Base-by-base conservation (phyloP, 257 asterid genomes). In the Nicotiana attenuata region DNA sequence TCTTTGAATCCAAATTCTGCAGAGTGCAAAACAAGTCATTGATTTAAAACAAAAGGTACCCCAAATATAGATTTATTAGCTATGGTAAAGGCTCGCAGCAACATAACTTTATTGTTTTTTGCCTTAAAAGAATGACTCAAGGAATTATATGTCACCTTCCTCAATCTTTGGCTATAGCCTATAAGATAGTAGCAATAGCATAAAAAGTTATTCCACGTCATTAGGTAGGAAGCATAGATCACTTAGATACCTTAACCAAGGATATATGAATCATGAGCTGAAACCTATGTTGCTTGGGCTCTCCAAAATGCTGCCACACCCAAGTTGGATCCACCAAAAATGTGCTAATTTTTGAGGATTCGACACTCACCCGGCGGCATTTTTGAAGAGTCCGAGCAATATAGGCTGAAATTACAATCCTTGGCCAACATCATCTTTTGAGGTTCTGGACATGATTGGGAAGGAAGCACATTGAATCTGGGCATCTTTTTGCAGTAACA, bases 1-100 rank as follows among this genome's bases (percentile, higher is more conserved):
- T 94, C 91, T 94, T 94, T 14, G 98, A 93, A 90, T 94, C 98
- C 93, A 94, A 88, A 88, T 91, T 92, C 98, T 93, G 97, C 84
- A 88, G 22, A 82, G 78, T 76, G 29, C 81, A n/a, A 80, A 29
- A 73, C 77, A 76, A 31, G 52, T 52, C 2, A 7, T n/a, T 5
- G 31, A 28, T 0, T 47, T 50, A 47, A 47, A 5, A 4, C 38
- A 24, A 75, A 2, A 26, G 80, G 22, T 26, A 26, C 24, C 60
- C 61, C 63, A 50, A 8, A 75, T 9, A 16, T 20, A 24, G 6
- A 50, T 7, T 75, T 73, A 14, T 50, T 4, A 24, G 19, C 61
- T 15, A 22, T 26, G 16, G n/a, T 26, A 75, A 47, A 75, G 57
- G 17, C 16, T 75, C 63, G 26, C 17, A 50, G 45, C 3, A 75